Percentiles rank a stretch among this genome's conserved stretches.
phyloP scores from a whole-genome alignment of 805 yeast genomes.

The Ogataea saltuana region DNA sequence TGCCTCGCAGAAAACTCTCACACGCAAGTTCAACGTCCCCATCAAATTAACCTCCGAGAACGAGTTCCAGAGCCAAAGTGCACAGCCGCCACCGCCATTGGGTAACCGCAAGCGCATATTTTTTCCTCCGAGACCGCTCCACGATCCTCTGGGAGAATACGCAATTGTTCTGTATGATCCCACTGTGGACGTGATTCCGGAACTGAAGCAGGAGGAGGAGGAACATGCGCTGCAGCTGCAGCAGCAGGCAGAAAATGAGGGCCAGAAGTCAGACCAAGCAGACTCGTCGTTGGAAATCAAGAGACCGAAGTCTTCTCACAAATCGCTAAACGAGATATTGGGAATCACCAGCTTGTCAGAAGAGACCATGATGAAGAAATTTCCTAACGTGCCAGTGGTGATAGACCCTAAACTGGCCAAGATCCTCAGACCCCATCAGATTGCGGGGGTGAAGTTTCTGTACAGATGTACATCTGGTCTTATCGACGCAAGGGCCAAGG shows the following conservation, averaged over 20 bases:
- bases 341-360: constrained; percentile 62
- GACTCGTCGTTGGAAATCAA: constrained; percentile 30
- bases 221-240: constrained; percentile 26
- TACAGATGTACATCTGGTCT: constrained; percentile 91
- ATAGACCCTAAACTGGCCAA: constrained; percentile 87
- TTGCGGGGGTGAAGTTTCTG: constrained; percentile 90
- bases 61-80: constrained; percentile 28
- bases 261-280: constrained; percentile 8
- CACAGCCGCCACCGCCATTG: constrained; percentile 69
- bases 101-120: constrained; percentile 75
- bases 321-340: constrained; percentile 74
- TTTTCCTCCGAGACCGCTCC: constrained; percentile 87
- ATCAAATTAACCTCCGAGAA: constrained; percentile 44
- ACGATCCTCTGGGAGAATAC: constrained; percentile 90
- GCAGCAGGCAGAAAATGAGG: constrained; percentile 28
- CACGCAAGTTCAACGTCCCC: constrained; percentile 62
- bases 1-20: constrained; percentile 42
- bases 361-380: constrained; percentile 47
- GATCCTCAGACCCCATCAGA: constrained; percentile 91
- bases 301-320: constrained; percentile 49
- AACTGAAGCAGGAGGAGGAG: constrained; percentile 31
- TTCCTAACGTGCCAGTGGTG: constrained; percentile 91
- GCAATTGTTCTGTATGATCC: constrained; percentile 97
- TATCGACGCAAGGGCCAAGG: constrained; percentile 78
- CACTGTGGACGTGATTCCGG: constrained; percentile 65